These are phyloP conservation scores for Claviceps africana DNA, from an alignment of 2,329 filamentous ascomycete genomes.

Conservation along the genomic window DNA sequence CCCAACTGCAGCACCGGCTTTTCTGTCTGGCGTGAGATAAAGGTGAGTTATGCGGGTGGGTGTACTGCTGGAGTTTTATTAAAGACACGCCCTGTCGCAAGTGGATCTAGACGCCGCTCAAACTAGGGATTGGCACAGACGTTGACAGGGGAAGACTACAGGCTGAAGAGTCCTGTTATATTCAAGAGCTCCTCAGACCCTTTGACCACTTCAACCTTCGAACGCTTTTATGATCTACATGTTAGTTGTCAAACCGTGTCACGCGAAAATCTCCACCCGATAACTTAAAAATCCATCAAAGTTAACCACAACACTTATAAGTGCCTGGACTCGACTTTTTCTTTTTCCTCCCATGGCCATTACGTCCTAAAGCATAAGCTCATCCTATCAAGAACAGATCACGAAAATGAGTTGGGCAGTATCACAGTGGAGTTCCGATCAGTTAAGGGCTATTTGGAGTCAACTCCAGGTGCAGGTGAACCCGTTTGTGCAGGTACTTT, in stretches of 20 bases:
- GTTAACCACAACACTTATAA: not conserved
- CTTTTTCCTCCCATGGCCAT: not conserved
- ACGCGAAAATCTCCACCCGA: not conserved
- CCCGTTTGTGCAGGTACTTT: conserved; percentile 9
- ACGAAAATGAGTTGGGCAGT: not conserved
- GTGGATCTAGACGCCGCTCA: not conserved
- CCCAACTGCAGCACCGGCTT: not conserved
- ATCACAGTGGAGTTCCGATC: conserved; percentile 3
- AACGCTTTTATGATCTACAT: not conserved
- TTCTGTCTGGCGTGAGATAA: not conserved
- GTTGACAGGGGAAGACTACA: not conserved
- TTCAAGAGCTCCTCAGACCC: not conserved
- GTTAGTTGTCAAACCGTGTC: not conserved
- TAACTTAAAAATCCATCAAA: not conserved
- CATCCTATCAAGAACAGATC: not conserved
- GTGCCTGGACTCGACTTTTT: not conserved
- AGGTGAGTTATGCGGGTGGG: not conserved
- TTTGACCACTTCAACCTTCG: not conserved
- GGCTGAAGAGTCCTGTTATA: not conserved
- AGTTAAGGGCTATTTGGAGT: conserved; percentile 10
- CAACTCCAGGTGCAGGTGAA: conserved; percentile 7
- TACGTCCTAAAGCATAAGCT: not conserved
- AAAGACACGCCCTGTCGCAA: not conserved
- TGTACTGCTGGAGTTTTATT: not conserved
- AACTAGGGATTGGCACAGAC: not conserved